Percentiles rank a stretch among this genome's conserved stretches.
phyloP scores from a whole-genome alignment of 1,284 basidiomycete species.

The Abortiporus biennis region DNA sequence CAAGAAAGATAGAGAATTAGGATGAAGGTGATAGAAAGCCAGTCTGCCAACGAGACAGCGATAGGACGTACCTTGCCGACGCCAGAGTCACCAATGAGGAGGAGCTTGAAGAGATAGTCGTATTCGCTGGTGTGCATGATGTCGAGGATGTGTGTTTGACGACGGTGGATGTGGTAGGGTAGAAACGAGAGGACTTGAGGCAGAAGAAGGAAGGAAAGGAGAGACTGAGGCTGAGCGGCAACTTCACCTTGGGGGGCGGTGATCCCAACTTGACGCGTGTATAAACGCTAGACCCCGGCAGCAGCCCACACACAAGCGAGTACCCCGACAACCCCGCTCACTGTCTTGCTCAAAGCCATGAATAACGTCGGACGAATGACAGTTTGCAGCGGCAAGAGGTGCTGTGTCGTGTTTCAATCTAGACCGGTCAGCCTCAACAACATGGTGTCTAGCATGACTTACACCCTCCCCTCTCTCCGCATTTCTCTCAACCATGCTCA shows the following conservation, averaged over 20 bases:
- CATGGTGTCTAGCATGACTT: too few species aligned
- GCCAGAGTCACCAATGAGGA: slow-evolving; percentile 90
- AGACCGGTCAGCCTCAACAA: not conserved
- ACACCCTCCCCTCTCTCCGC: too few species aligned
- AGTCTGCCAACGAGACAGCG: not conserved
- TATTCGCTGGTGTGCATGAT: slow-evolving; percentile 89
- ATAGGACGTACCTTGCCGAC: slow-evolving; percentile 78
- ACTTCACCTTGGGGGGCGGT: slow-evolving; percentile 23
- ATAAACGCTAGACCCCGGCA: slow-evolving; percentile 22
- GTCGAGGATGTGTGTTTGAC: slow-evolving; percentile 15
- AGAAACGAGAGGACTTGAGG: slow-evolving; percentile 14
- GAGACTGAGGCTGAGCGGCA: slow-evolving; percentile 12
- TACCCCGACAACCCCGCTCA: slow-evolving; percentile 7
- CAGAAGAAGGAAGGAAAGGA: slow-evolving; percentile 17
- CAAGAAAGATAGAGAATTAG: not conserved
- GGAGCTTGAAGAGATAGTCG: slow-evolving; percentile 97
- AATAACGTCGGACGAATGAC: too few species aligned
- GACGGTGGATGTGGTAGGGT: slow-evolving; percentile 17
- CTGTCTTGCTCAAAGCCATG: too few species aligned
- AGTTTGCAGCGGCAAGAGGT: too few species aligned
- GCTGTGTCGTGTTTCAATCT: not conserved
- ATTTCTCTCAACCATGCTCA: too few species aligned
- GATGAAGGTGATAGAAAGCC: not conserved
- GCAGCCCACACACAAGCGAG: not conserved
- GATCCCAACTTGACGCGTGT: slow-evolving; percentile 31